Evolutionary conservation across 2,329 filamentous ascomycete genomes (phyloP), one percentile per base, ranked within the genome.

Genomic region (Diplodia corticola): DNA sequence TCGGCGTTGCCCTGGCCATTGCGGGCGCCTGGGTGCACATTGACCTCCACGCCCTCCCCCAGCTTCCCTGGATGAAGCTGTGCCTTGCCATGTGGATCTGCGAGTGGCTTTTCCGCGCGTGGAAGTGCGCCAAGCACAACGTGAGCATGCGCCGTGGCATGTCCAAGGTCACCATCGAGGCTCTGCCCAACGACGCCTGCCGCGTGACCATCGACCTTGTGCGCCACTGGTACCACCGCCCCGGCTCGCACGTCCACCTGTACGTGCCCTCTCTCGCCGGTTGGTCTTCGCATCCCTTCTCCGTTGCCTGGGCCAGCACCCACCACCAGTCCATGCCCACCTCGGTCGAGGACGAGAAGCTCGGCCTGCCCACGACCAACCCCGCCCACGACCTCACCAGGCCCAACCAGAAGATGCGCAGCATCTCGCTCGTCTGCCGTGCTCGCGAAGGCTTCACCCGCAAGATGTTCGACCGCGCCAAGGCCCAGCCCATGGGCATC

Each of bases 11-110:
- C 40, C 74, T 91, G 64, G 81, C 83, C 55, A 85, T 97, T 60
- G 82, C 86, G 66, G 89, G 88, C 72, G 88, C 93, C 9, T 95
- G 89, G 85, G 81, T 93, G 44, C 95, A 98, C 80, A 88, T 92
- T 72, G 83, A 86, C 51, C 81, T 91, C 10, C 86, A 91, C 30
- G 78, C 82, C 4, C 80, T 92, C 9, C 81, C 90, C 3, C 90
- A 94, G 74, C 82, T 91, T 53, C 83, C 88, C 1, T 96, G 91
- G 83, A 84, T 97, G 72, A 82, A 92, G 68, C 86, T 88, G 37
- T 85, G 93, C 67, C 82, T 96, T 70, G 74, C 85, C n/a, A 79
- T 97, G 48, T 99, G 93, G 93, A 84, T 85, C 44, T 79, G 83
- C 6, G 94, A 97, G 73, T 82, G 82, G 67, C 68, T 79, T 33